Conservation (phyloP, 192 early-diverging fungal genomes). For the Haplosporangium gracile region DNA sequence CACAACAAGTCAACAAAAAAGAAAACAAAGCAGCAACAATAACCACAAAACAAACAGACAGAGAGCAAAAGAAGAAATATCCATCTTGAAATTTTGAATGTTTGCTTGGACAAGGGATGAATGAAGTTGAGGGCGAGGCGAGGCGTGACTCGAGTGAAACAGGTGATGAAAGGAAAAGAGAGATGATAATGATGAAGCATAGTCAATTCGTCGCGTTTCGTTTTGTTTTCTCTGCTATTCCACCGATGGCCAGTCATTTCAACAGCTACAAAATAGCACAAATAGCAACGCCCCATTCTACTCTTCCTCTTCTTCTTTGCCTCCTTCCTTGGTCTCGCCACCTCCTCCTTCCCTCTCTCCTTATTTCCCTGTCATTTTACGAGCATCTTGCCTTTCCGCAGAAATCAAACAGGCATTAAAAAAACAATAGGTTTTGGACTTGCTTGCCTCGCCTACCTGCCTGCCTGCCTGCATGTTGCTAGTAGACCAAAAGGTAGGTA, state of each 20-base stretch:
- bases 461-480: neutral
- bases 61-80: too few species aligned
- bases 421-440: neutral
- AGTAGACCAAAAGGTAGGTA: neutral
- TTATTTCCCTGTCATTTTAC: neutral
- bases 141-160: neutral
- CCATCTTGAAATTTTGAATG: too few species aligned
- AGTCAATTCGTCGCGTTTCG: neutral
- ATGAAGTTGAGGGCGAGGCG: neutral
- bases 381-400: neutral
- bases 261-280: too few species aligned
- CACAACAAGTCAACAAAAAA: too few species aligned
- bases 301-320: neutral
- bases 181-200: neutral
- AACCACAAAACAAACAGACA: too few species aligned
- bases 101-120: too few species aligned
- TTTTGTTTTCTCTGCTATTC: neutral
- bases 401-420: neutral
- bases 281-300: neutral
- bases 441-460: neutral
- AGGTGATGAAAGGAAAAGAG: neutral
- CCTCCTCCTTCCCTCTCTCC: neutral
- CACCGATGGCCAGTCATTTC: too few species aligned
- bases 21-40: too few species aligned
- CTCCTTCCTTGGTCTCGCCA: too few species aligned